These are phyloP conservation scores for Termitomyces sp. DNA, from an alignment of 768 basidiomycete species.

Conservation along the genomic window DNA sequence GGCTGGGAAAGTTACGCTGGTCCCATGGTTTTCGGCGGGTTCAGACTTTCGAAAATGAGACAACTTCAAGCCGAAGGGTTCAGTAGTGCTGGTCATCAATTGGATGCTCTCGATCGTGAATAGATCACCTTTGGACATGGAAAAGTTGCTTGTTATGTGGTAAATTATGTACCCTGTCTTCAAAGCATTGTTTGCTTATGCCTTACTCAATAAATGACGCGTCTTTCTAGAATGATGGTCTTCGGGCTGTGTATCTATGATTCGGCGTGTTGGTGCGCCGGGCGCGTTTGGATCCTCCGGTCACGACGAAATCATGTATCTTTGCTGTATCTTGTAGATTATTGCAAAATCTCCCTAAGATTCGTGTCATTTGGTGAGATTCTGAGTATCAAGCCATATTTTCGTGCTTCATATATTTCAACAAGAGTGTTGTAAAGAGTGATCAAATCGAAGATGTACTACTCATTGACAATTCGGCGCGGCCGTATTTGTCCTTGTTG, in stretches of 20 bases:
- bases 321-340: neutral
- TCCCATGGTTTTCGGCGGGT: conserved; percentile 32
- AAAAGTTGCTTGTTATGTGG: too few species aligned
- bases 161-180: too few species aligned
- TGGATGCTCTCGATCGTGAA: conserved; percentile 21
- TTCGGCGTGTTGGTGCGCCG: conserved; percentile 17
- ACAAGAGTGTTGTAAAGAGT: too few species aligned
- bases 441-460: too few species aligned
- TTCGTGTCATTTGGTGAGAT: neutral
- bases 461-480: neutral
- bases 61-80: conserved; percentile 17
- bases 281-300: conserved; percentile 4
- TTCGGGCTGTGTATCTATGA: conserved; percentile 12
- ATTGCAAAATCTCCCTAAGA: neutral
- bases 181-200: conserved; percentile 36
- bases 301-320: neutral
- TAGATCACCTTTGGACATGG: conserved; percentile 29
- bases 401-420: neutral
- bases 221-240: conserved; percentile 23
- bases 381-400: neutral
- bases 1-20: conserved; percentile 12
- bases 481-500: conserved; percentile 32
- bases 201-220: conserved; percentile 39
- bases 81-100: conserved; percentile 23
- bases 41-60: conserved; percentile 29